A percentile compares a stretch with the other conserved stretches of the same genome.
Conservation (phyloP, 768 basidiomycete species). For the Suillus tomentosus region DNA sequence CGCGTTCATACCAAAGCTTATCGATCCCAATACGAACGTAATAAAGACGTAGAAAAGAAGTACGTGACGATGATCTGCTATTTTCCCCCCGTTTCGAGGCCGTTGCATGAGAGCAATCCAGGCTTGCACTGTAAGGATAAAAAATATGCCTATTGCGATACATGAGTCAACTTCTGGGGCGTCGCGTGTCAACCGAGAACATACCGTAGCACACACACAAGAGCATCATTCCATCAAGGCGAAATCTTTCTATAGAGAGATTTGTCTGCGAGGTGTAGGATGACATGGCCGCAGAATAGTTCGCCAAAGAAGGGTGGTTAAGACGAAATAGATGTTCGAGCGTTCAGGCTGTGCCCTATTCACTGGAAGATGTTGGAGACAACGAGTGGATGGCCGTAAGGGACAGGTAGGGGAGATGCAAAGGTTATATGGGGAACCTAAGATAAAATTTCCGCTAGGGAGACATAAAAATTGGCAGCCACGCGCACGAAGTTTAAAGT, state of each 20-base stretch:
- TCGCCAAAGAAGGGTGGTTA: background rate
- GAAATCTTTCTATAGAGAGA: constrained; percentile 30
- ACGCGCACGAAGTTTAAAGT: background rate
- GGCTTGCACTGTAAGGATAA: constrained; percentile 6
- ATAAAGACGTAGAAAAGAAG: constrained; percentile 8
- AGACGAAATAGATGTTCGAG: background rate
- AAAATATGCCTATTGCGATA: constrained; percentile 19
- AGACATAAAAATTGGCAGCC: background rate
- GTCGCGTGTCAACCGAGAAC: background rate
- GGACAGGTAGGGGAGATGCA: background rate
- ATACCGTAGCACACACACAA: constrained; percentile 25
- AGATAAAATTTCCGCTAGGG: background rate
- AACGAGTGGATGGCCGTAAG: background rate
- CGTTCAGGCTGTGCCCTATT: background rate
- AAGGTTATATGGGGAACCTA: background rate
- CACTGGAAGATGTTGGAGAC: background rate
- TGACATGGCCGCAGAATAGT: constrained; percentile 17
- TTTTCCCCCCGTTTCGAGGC: background rate
- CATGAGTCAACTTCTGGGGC: background rate
- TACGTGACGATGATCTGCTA: background rate
- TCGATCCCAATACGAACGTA: constrained; percentile 19
- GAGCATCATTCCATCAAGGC: constrained; percentile 26
- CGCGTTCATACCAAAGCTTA: constrained; percentile 19
- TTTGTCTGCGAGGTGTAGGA: constrained; percentile 22
- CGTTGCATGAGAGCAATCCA: background rate